Evolutionary conservation across 345 rosid species (phyloP), one percentile per base, ranked within the genome.

Genomic region (Linum lewisii): DNA sequence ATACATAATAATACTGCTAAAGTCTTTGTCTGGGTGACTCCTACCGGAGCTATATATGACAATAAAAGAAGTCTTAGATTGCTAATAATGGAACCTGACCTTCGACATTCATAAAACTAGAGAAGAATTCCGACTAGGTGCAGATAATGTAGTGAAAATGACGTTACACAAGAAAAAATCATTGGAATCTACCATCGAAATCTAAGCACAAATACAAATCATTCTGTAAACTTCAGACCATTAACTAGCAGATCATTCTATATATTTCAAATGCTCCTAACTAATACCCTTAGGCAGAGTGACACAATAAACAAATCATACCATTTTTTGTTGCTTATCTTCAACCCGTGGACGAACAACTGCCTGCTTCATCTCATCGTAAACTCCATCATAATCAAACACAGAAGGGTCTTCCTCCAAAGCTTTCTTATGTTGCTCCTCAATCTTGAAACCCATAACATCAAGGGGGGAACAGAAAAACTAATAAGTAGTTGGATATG

Each of bases 341-440:
- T 71, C 77, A 18, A 66, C 60, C 5, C 73, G 77, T 8, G 89
- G 90, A 47, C 58, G 84, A 62, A 74, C 78, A 36, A 58, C 68
- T 59, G 82, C 75, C 61, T 77, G 77, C 73, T 89, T 93, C 86
- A 87, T 85, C 60, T 86, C 82, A 63, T 85, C 92, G 57, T 82
- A 87, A 62, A 87, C 90, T 37, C 87, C 96, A 66, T 89, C 96
- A 6, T 89, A 89, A 24, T 88, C 81, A 61, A 89, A 89, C 44
- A 81, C 93, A 0, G 78, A 74, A 16, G 97, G 94, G 61, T 93
- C 96, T 52, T 87, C 97, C 63, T 85, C 90, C 67, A 89, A 64
- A 6, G 94, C 90, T 69, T 87, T 85, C 77, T 79, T 87, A 60
- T 84, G 95, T 62, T 84, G 86, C 69, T 87, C 95, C 69, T 93